phyloP scores from a whole-genome alignment of 2,329 filamentous ascomycete genomes.

The Tolypocladium amazonense region DNA sequence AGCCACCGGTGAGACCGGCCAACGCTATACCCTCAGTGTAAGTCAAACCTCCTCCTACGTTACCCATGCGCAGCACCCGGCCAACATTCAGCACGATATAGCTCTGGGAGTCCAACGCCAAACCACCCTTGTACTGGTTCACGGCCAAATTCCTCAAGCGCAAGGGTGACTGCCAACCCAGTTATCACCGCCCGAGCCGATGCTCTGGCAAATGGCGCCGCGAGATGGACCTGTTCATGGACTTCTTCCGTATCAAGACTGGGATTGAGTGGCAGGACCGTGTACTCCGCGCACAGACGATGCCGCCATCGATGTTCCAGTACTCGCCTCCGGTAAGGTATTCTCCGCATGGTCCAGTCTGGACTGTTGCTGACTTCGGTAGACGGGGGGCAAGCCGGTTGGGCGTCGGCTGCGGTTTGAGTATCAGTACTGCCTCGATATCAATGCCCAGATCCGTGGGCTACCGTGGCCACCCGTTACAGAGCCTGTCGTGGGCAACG shows the following conservation, averaged over 20 bases:
- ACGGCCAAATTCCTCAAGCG: slow-evolving; percentile 39
- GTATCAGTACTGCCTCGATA: slow-evolving; percentile 20
- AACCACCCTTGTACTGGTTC: slow-evolving; percentile 50
- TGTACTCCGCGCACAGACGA: slow-evolving; percentile 22
- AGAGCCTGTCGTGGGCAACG: neutral
- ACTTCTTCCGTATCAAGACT: slow-evolving; percentile 48
- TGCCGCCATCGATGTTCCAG: slow-evolving; percentile 23
- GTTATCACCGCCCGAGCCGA: slow-evolving; percentile 26
- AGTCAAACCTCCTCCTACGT: slow-evolving; percentile 12
- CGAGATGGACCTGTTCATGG: slow-evolving; percentile 40
- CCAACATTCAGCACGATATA: slow-evolving; percentile 18
- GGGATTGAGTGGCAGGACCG: slow-evolving; percentile 50
- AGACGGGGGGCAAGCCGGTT: slow-evolving; percentile 27
- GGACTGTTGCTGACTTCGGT: neutral
- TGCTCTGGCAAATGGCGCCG: slow-evolving; percentile 25
- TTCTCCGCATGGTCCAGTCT: neutral
- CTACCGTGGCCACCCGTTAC: slow-evolving; percentile 13
- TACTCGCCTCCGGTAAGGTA: slow-evolving; percentile 36
- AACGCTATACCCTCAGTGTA: slow-evolving; percentile 52
- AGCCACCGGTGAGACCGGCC: slow-evolving; percentile 33
- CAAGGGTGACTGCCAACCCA: slow-evolving; percentile 23
- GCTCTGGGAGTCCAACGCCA: slow-evolving; percentile 56
- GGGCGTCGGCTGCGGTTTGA: slow-evolving; percentile 21
- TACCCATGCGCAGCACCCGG: neutral
- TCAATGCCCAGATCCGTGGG: slow-evolving; percentile 20